Evolutionary conservation across 495 filamentous ascomycete genomes (phyloP).

Genomic region (Aspergillus indologenus): DNA sequence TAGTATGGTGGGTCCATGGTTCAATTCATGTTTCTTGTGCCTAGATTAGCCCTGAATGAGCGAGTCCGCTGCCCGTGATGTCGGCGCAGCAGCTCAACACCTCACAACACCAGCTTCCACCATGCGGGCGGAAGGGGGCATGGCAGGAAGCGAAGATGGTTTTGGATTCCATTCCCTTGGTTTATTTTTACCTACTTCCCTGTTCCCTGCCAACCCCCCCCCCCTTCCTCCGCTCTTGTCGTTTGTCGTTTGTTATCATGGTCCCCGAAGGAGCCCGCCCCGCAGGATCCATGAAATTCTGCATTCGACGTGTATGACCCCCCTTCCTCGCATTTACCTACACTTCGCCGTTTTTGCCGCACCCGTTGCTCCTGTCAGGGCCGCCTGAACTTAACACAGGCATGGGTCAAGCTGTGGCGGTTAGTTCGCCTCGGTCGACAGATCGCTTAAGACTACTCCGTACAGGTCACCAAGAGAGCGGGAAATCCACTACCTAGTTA

Average conservation of each 20-base stretch:
- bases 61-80: conserved; percentile 8
- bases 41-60: conserved; percentile 7
- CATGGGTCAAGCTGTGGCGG: conserved; percentile 21
- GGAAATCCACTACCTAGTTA: background rate
- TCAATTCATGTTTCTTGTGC: conserved; percentile 2
- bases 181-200: conserved; percentile 8
- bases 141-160: background rate
- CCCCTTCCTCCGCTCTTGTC: conserved; percentile 1
- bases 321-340: conserved; percentile 17
- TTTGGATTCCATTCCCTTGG: background rate
- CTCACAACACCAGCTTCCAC: conserved; percentile 3
- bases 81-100: conserved; percentile 4
- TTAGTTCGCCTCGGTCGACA: conserved; percentile 6
- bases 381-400: conserved; percentile 23
- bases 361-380: conserved; percentile 30
- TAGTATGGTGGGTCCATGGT: conserved; percentile 8
- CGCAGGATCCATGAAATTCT: conserved; percentile 5
- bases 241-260: conserved; percentile 15
- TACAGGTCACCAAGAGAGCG: background rate
- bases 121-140: background rate
- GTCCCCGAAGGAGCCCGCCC: conserved; percentile 12
- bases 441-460: conserved; percentile 16
- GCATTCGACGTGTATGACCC: conserved; percentile 8
- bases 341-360: conserved; percentile 26
- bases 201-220: conserved; percentile 6